Base-by-base conservation (phyloP, 2,329 filamentous ascomycete species). In the Alternaria hordeiaustralica region DNA sequence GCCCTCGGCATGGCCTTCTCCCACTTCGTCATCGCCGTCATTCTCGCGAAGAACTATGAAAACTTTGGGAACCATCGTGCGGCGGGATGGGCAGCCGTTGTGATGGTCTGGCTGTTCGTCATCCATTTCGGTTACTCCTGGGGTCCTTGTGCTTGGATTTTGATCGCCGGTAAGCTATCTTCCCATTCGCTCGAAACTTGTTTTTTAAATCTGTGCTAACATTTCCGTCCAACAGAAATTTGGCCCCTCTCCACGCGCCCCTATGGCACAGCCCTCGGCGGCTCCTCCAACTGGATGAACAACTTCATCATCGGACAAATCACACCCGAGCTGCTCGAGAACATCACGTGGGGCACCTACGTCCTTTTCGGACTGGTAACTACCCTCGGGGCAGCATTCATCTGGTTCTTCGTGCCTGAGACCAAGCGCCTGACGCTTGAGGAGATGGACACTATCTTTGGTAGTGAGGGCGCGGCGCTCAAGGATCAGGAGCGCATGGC, bases 61-160 rank as follows among this genome's bases (percentile, higher is more conserved):
- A 78, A 83, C 5, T 94, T 90, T 82, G 75, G 0, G 84, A 92
- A 62, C 71, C 78, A 4, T 12, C 57, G 47, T 13, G 87, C 85
- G 0, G 89, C 90, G 0, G 91, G 91, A 1, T 94, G 92, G 92
- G 91, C 82, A 5, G 86, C 90, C 0, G 89, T 87, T 6, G 83
- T 77, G 56, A 90, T 92, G 87, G 88, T 92, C 9, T 93, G 91
- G 90, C 83, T 94, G 0, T 93, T 92, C 67, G 88, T 92, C 26
- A 82, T 92, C 28, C 87, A 91, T 78, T 94, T 94, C 72, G 92
- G 89, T 28, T 93, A 92, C 75, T 89, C 86, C 0, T 94, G 91
- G 91, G 90, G 90, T 0, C 91, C 90, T 3, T 90, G 88, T 70
- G 87, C 89, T 0, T 93, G 91, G 91, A 91, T 92, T 64, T 84